phyloP scores from a whole-genome alignment of 208 protist species.

The Acanthamoeba rhysodes region DNA sequence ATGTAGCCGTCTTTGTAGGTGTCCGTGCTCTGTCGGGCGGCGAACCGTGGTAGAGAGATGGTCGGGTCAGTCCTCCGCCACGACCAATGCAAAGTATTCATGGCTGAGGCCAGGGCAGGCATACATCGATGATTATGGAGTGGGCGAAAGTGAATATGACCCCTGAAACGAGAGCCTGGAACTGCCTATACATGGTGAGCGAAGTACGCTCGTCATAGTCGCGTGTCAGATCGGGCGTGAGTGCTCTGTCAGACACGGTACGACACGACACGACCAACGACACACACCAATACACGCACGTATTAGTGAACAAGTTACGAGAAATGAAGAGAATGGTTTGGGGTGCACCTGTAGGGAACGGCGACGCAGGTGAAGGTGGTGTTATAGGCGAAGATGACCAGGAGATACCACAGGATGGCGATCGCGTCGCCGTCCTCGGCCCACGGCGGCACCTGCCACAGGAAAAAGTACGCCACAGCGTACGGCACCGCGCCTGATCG shows the following conservation, averaged over 20 bases:
- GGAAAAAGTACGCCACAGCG: constrained; percentile 26
- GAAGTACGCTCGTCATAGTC: constrained; percentile 66
- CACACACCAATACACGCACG: too few species aligned
- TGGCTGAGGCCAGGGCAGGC: background rate
- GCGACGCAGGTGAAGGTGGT: constrained; percentile 44
- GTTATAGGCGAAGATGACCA: constrained; percentile 46
- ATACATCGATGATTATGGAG: constrained; percentile 35
- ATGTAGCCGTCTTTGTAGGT: constrained; percentile 54
- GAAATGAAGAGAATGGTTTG: background rate
- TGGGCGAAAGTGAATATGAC: constrained; percentile 6
- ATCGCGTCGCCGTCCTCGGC: constrained; percentile 41
- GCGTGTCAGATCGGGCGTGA: constrained; percentile 48
- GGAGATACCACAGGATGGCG: constrained; percentile 12
- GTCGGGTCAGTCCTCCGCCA: too few species aligned
- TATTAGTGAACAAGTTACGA: too few species aligned
- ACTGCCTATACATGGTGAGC: constrained; percentile 64
- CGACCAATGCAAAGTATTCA: too few species aligned
- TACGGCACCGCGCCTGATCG: constrained; percentile 7
- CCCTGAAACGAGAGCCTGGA: constrained; percentile 27
- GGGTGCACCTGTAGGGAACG: constrained; percentile 16
- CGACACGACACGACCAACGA: background rate
- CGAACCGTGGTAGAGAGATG: too few species aligned
- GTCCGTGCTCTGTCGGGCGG: constrained; percentile 19
- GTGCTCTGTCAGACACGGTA: background rate
- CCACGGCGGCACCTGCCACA: constrained; percentile 63